A percentile compares a stretch with the other conserved stretches of the same genome.
These are phyloP conservation scores for Angophora floribunda DNA, from an alignment of 345 rosid species.

Conservation along the genomic window DNA sequence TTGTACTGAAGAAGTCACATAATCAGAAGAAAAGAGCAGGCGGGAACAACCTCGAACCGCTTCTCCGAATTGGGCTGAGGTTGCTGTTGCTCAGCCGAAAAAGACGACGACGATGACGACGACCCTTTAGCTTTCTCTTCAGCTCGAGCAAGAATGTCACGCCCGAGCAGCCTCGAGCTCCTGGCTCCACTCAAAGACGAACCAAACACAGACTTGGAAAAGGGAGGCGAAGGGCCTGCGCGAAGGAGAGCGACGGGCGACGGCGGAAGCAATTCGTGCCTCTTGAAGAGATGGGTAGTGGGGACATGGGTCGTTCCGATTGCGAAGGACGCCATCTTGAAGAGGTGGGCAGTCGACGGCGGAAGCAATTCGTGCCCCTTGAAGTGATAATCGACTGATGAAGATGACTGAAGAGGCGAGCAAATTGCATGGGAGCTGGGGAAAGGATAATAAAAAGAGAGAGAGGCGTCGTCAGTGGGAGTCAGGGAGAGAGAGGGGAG, in stretches of 20 bases:
- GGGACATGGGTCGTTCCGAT: conserved; percentile 29
- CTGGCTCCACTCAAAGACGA: conserved; percentile 20
- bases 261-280: background rate
- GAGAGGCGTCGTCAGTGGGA: background rate
- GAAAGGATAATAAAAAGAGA: background rate
- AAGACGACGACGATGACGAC: background rate
- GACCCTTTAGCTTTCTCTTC: conserved; percentile 51
- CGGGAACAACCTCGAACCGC: conserved; percentile 42
- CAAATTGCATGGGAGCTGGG: background rate
- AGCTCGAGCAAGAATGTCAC: conserved; percentile 48
- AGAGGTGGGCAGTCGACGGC: too few relatives aligned
- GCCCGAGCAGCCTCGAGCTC: conserved; percentile 27
- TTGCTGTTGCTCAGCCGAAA: conserved; percentile 18
- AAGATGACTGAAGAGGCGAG: background rate
- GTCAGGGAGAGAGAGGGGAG: background rate
- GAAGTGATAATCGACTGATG: background rate
- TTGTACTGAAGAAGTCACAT: background rate
- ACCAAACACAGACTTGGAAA: conserved; percentile 13
- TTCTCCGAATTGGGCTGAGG: conserved; percentile 21
- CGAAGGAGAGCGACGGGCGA: conserved; percentile 8
- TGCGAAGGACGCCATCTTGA: conserved; percentile 50
- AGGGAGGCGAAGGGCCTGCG: conserved; percentile 3
- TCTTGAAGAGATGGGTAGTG: conserved; percentile 16
- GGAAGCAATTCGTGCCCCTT: background rate
- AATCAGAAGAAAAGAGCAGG: background rate